Base-by-base conservation (phyloP, 208 protist genomes). In the Trypanosoma melophagium region DNA sequence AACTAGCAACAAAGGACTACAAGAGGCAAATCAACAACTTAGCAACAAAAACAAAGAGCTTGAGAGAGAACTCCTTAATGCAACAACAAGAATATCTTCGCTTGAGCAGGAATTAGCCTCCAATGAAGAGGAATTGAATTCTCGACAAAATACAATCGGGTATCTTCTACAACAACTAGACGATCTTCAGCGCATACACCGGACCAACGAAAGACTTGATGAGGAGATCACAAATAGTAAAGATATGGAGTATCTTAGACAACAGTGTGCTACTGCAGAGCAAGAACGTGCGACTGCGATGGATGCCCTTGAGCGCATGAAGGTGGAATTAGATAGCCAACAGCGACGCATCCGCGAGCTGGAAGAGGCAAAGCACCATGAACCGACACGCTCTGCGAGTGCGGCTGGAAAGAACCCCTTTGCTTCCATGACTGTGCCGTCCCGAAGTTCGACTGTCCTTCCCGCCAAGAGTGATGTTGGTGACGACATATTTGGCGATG, bases 261-360 rank as follows among this genome's bases (percentile, higher is more conserved):
- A 77, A 25, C 66, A 73, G 56, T 84, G 79, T 66, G 81, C 78
- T 38, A 77, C 80, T 19, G 77, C 75, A 3, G 74, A 81, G 51
- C 76, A 82, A 31, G 69, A 72, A 0, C 78, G 83, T 0, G 58
- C 67, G 41, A 59, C 50, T 24, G 76, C 80, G 0, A 74, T 84
- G 57, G 83, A 80, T 44, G 65, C 69, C 1, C 58, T 76, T 2
- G 53, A 60, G 31, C 51, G 28, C 24, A 71, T 86, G 21, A 74
- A 86, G 66, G 44, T 40, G 0, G 83, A 86, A 58, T 53, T 89
- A 52, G 58, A 41, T 3, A 53, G 56, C 7, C 68, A 67, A 31
- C 66, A 60, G 45, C 57, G 53, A 13, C 61, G 58, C 19, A 19
- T 76, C 21, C 61, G 31, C 12, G 65, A 59, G 44, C 45, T 66